phyloP scores from a whole-genome alignment of 352 stramenopile species.

The Pythium rhizo-oryzae region DNA sequence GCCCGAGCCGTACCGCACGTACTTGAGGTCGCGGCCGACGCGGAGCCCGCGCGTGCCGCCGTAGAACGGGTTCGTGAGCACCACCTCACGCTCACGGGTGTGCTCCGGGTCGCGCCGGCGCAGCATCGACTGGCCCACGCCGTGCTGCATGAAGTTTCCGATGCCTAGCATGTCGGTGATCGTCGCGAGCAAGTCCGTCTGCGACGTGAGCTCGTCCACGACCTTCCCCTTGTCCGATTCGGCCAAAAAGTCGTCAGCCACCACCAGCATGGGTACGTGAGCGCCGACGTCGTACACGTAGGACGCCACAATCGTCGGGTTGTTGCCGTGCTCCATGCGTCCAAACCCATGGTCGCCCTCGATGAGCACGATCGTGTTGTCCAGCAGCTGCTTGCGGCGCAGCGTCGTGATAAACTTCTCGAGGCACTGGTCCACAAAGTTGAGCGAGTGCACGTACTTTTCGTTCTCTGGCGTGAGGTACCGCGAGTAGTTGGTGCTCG shows the following conservation, averaged over 20 bases:
- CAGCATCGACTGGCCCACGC: slow-evolving; percentile 22
- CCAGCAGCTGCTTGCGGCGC: slow-evolving; percentile 7
- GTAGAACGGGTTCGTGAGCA: too few species aligned
- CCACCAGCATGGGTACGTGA: slow-evolving; percentile 13
- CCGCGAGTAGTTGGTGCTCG: slow-evolving; percentile 17
- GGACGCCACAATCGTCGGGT: slow-evolving; percentile 15
- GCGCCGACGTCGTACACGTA: slow-evolving; percentile 14
- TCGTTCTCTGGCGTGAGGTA: slow-evolving; percentile 14
- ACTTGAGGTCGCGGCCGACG: too few species aligned
- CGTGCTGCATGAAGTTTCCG: slow-evolving; percentile 13
- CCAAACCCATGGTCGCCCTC: slow-evolving; percentile 25
- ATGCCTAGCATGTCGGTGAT: slow-evolving; percentile 19
- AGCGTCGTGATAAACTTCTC: slow-evolving; percentile 14
- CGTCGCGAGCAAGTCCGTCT: slow-evolving; percentile 16
- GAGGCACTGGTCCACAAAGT: slow-evolving; percentile 21
- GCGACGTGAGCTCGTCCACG: slow-evolving; percentile 14
- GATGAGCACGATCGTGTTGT: slow-evolving; percentile 29
- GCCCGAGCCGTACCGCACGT: too few species aligned
- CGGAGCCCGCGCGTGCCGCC: too few species aligned
- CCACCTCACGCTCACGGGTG: too few species aligned
- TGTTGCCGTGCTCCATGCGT: slow-evolving; percentile 21
- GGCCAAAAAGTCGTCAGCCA: slow-evolving; percentile 11
- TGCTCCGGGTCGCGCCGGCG: too few species aligned
- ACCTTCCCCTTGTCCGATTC: slow-evolving; percentile 15
- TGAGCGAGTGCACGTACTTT: slow-evolving; percentile 17